phyloP scores from a whole-genome alignment of 2,329 filamentous ascomycete genomes.

The Pezicula neosporulosa region DNA sequence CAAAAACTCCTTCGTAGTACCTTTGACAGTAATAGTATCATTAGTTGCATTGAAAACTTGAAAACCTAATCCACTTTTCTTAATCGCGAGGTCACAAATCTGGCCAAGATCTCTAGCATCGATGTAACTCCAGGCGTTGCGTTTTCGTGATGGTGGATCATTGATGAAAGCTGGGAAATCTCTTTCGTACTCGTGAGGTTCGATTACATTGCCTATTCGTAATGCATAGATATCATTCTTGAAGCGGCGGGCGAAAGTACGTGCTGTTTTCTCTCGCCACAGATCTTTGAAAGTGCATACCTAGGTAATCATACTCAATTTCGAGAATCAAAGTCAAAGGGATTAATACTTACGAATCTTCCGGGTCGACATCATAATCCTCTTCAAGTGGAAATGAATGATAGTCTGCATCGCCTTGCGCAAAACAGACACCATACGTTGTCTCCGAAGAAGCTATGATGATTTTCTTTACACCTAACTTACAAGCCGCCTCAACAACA shows the following conservation, averaged over 20 bases:
- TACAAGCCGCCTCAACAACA: constrained; percentile 59
- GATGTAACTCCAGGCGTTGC: constrained; percentile 61
- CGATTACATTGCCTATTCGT: constrained; percentile 58
- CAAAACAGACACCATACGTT: constrained; percentile 59
- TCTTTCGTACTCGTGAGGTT: constrained; percentile 55
- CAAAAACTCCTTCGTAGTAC: constrained; percentile 49
- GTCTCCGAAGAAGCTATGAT: constrained; percentile 57
- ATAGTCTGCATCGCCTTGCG: constrained; percentile 53
- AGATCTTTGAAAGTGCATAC: constrained; percentile 58
- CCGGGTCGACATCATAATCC: constrained; percentile 44
- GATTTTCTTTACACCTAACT: constrained; percentile 59
- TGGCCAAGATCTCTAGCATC: constrained; percentile 59
- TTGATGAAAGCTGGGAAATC: constrained; percentile 49
- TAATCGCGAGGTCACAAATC: constrained; percentile 52
- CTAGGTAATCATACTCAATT: neutral
- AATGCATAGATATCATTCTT: constrained; percentile 56
- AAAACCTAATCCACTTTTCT: constrained; percentile 53
- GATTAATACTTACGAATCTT: constrained; percentile 38
- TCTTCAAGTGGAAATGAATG: constrained; percentile 57
- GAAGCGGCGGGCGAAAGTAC: constrained; percentile 52
- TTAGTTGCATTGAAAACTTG: constrained; percentile 65
- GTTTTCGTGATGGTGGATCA: constrained; percentile 46
- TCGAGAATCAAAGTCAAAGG: neutral
- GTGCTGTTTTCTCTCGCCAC: constrained; percentile 52
- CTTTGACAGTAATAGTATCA: constrained; percentile 52